Percentiles rank a stretch among this genome's conserved stretches.
Evolutionary conservation across 31 red algal species (phyloP).

Genomic region (Asparagopsis taxiformis): DNA sequence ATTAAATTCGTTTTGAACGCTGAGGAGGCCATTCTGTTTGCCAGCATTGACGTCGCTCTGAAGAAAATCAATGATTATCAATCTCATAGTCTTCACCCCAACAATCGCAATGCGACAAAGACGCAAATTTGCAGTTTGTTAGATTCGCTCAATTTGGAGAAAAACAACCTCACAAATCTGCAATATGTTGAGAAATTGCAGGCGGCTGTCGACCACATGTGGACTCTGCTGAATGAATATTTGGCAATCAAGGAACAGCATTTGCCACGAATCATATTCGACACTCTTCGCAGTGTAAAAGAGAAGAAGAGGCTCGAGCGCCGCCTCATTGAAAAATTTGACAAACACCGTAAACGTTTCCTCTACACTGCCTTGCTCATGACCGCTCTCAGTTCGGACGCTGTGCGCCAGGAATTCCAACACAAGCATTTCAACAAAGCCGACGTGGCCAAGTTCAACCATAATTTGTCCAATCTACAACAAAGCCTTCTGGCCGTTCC

Average conservation of each 20-base stretch:
- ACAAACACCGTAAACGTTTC: constrained; percentile 5
- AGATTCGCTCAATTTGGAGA: not conserved
- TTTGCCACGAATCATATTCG: constrained; percentile 21
- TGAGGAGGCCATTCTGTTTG: constrained; percentile 26
- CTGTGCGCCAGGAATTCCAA: constrained; percentile 35
- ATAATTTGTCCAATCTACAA: constrained; percentile 7
- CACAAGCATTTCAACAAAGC: constrained; percentile 26
- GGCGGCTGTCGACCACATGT: constrained; percentile 19
- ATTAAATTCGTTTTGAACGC: not conserved
- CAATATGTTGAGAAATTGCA: constrained; percentile 5
- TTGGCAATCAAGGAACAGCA: constrained; percentile 29
- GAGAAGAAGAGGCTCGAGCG: constrained; percentile 39
- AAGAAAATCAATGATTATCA: constrained; percentile 4
- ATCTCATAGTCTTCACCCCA: constrained; percentile 14
- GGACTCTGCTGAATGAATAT: constrained; percentile 19
- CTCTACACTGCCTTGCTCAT: constrained; percentile 28
- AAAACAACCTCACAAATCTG: constrained; percentile 4
- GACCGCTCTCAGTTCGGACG: constrained; percentile 19
- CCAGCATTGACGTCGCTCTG: constrained; percentile 19
- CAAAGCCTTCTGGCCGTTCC: constrained; percentile 12
- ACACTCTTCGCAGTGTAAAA: constrained; percentile 5
- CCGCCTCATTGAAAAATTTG: constrained; percentile 13
- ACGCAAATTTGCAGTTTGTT: not conserved
- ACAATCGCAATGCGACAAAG: not conserved
- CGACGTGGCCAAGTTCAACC: not conserved